phyloP scores from a whole-genome alignment of 495 filamentous ascomycete genomes.

The Aspergillus cristatus region DNA sequence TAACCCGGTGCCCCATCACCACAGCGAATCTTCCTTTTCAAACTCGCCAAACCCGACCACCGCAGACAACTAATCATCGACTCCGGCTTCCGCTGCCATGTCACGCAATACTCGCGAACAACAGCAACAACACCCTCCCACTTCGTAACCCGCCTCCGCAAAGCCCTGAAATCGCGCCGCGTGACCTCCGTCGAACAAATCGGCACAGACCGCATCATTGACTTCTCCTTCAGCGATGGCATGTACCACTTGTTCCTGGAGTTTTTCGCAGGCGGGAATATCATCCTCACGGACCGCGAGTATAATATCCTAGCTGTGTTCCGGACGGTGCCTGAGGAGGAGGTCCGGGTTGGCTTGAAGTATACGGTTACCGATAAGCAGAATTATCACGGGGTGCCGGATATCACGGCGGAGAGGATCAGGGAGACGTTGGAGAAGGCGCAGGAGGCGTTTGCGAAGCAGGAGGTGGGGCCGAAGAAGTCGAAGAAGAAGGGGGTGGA shows the following conservation, averaged over 20 bases:
- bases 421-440: constrained; percentile 58
- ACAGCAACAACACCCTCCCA: constrained; percentile 72
- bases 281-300: constrained; percentile 79
- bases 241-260: constrained; percentile 81
- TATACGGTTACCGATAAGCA: constrained; percentile 79
- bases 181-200: constrained; percentile 76
- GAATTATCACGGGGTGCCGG: constrained; percentile 65
- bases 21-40: constrained; percentile 86
- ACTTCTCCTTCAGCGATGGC: constrained; percentile 87
- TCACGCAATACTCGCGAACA: constrained; percentile 78
- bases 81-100: constrained; percentile 90
- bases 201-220: constrained; percentile 87
- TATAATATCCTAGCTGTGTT: constrained; percentile 69
- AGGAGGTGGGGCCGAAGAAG: constrained; percentile 51
- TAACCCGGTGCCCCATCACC: not conserved
- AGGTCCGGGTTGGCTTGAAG: constrained; percentile 60
- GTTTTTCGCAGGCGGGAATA: constrained; percentile 94
- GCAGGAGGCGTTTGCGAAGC: constrained; percentile 43
- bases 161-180: constrained; percentile 76
- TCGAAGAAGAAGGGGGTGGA: constrained; percentile 74
- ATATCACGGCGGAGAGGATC: constrained; percentile 63
- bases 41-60: constrained; percentile 75
- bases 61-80: constrained; percentile 86
- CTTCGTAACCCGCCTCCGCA: constrained; percentile 78
- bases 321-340: constrained; percentile 68